Evolutionary conservation across 2,329 filamentous ascomycete genomes (phyloP), one percentile per base, ranked within the genome.

Genomic region (Thermochaetoides dissita): DNA sequence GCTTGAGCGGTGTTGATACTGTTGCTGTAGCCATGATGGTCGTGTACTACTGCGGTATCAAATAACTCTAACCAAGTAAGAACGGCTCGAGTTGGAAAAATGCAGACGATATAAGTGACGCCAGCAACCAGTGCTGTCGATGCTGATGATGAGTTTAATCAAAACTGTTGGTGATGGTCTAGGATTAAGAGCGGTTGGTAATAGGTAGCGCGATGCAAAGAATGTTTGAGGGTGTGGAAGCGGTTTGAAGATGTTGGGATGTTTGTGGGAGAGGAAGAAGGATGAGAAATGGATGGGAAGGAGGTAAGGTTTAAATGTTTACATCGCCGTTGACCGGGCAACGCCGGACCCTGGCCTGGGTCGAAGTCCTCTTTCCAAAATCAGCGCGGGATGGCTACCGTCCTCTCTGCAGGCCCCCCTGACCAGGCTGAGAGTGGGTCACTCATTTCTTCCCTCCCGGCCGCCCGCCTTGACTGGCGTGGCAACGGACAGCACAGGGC

Each of bases 1-100:
- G 91, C 74, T 95, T 96, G 61, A 91, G 72, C 46, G 91, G 91
- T 47, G 91, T 96, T 57, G 86, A 84, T 64, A 95, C 78, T 59
- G 76, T 69, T 63, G 81, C 63, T 46, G 67, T 83, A 61, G 89
- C 86, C 89, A 96, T 96, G 61, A 42, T 55, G 74, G 64, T 43
- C 50, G 52, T 55, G 49, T 49, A 40, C 30, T 46, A 39, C 45
- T 53, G 51, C 49, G 57, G 59, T 62, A 62, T 60, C 49, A 50
- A 46, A 55, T 56, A 57, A 58, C 59, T 65, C 59, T 55, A 51
- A 63, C 63, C 64, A 69, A 69, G 67, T 46, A 59, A 63, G 60
- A 66, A 59, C 48, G 52, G 55, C 56, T 57, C 47, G 61, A 66
- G 34, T 11, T 32, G 38, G 38, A 28, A 7, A 24, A 5, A 24